Base-by-base conservation (phyloP, 305 asterid species). In the Coffea humblotiana region DNA sequence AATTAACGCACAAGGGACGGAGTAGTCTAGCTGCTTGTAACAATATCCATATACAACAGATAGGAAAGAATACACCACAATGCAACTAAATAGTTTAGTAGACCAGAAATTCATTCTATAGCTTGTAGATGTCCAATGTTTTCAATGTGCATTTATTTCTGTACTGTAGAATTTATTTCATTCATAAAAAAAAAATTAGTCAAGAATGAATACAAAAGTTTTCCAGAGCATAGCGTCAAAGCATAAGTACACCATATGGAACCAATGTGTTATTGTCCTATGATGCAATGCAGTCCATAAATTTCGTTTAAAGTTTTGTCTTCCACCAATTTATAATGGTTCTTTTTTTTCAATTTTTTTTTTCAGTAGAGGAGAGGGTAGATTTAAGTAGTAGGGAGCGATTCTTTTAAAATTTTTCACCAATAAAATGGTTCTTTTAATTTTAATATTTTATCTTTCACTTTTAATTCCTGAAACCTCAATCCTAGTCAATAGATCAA, bases 1-100 rank as follows among this genome's bases (percentile, higher is more conserved):
- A 85, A 32, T 56, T 96, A 78, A 81, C 29, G 32, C 79, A 83
- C 48, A 83, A 87, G 70, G 78, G 80, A 21, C 76, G 60, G 16
- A 61, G 65, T 11, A 75, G 74, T 72, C 56, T 43, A 37, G 86
- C 89, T 74, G 16, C 67, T 75, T 86, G 86, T 73, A 32, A 77
- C 8, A 83, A 78, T 48, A 54, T 68, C 63, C 14, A 70, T 8
- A 72, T 83, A n/a, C 45, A 29, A 71, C 75, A 81, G 72, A 43
- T 7, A 7, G 84, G 84, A 77, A 64, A 37, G 10, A 77, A 61
- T 3, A 37, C 74, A 61, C 81, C 84, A 0, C 56, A 21, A 43
- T 81, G 84, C 63, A 32, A 69, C 78, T 6, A 74, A 52, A 40
- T 0, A 64, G 2, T 8, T 19, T 40, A 69, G 32, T 21, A 18